phyloP scores from a whole-genome alignment of 129 eudicot species.

The Flaveria brownii region DNA sequence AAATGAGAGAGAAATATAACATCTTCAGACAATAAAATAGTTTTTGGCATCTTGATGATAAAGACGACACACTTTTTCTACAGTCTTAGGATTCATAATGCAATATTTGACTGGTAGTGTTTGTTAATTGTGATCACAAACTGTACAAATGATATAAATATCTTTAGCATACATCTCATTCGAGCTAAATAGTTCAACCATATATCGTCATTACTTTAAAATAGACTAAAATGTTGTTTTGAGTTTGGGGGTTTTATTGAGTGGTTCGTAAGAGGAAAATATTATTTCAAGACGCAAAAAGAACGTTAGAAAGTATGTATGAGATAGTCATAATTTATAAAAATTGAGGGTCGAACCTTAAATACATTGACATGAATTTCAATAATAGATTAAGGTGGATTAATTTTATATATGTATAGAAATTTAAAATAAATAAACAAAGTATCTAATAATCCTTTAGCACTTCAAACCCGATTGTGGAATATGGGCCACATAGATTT shows the following conservation, averaged over 20 bases:
- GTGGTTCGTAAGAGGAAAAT: background rate
- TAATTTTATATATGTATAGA: background rate
- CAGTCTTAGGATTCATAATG: background rate
- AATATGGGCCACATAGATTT: conserved; percentile 23
- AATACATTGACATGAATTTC: no score
- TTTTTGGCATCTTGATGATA: background rate
- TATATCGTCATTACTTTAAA: background rate
- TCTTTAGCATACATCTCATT: background rate
- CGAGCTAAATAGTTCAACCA: background rate
- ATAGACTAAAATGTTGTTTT: background rate
- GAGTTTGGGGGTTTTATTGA: background rate
- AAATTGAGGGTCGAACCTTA: no score
- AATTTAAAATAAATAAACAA: background rate
- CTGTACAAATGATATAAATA: background rate
- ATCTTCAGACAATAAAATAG: background rate
- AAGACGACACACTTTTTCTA: no score
- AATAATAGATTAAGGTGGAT: background rate
- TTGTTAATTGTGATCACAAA: background rate
- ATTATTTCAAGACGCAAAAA: background rate
- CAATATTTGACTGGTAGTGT: background rate
- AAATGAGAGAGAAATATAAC: background rate
- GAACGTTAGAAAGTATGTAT: background rate
- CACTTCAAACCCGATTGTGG: conserved; percentile 1
- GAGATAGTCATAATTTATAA: no score
- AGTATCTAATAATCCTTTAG: background rate